Evolutionary conservation across 176 grass and related monocot species (phyloP).

Genomic region (Typha latifolia): DNA sequence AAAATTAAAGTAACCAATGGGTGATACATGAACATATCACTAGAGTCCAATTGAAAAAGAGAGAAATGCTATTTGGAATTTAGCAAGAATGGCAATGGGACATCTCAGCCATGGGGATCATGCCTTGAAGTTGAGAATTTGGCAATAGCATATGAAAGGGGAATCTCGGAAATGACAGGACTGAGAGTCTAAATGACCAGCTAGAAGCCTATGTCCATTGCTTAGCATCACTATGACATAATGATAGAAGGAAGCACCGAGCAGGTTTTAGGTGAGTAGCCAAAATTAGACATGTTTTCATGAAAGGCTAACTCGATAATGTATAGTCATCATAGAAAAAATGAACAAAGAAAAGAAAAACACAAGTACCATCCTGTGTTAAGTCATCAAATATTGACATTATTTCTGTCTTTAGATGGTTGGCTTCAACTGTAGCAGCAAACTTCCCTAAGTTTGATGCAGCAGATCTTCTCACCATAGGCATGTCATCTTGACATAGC

Average conservation of each 20-base stretch:
- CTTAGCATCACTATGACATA: too few species aligned
- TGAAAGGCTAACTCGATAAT: too few species aligned
- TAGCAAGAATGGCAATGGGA: not conserved
- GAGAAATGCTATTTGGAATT: not conserved
- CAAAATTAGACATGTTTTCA: too few species aligned
- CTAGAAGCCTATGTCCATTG: not conserved
- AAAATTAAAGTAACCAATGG: not conserved
- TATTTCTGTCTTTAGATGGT: slow-evolving; percentile 61
- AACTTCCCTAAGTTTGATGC: slow-evolving; percentile 92
- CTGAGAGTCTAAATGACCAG: not conserved
- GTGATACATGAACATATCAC: not conserved
- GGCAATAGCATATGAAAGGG: not conserved
- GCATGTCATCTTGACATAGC: slow-evolving; percentile 94
- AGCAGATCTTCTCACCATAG: slow-evolving; percentile 91
- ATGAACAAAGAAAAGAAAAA: not conserved
- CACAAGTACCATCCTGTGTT: slow-evolving; percentile 76
- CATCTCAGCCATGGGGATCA: not conserved
- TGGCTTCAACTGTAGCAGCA: slow-evolving; percentile 75
- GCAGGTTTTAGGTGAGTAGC: too few species aligned
- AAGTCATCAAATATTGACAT: slow-evolving; percentile 94
- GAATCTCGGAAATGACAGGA: too few species aligned
- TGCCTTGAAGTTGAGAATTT: not conserved
- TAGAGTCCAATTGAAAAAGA: not conserved
- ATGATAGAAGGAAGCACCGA: too few species aligned
- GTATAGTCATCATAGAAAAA: not conserved